phyloP scores from a whole-genome alignment of 495 filamentous ascomycete species.

The Annulohypoxylon nitens region DNA sequence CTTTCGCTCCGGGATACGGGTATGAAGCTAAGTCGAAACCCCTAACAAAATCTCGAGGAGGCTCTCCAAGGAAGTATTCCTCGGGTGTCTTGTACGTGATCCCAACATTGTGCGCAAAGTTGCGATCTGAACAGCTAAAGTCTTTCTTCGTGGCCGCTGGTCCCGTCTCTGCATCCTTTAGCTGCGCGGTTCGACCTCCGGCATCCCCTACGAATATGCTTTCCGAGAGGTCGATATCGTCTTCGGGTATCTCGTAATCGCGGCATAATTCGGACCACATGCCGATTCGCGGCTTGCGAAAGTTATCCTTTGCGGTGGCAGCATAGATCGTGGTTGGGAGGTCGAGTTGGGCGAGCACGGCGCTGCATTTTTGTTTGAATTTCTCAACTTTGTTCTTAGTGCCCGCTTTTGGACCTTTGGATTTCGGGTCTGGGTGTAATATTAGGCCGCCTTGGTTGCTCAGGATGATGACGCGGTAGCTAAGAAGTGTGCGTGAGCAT shows the following conservation, averaged over 20 bases:
- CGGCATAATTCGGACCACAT: slow-evolving; percentile 90
- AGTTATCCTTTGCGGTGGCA: slow-evolving; percentile 81
- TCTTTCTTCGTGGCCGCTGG: slow-evolving; percentile 56
- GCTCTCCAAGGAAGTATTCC: slow-evolving; percentile 83
- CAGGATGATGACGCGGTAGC: slow-evolving; percentile 82
- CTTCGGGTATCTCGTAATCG: slow-evolving; percentile 75
- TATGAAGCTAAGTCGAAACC: slow-evolving; percentile 72
- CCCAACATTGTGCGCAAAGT: slow-evolving; percentile 85
- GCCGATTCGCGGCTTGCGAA: slow-evolving; percentile 85
- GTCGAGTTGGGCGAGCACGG: slow-evolving; percentile 77
- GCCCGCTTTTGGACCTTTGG: slow-evolving; percentile 75
- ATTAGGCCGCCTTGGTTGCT: slow-evolving; percentile 90
- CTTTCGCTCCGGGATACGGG: slow-evolving; percentile 46
- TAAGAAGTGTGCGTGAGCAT: slow-evolving; percentile 50
- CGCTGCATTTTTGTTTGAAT: slow-evolving; percentile 82
- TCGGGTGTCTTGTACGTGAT: slow-evolving; percentile 89
- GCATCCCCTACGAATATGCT: slow-evolving; percentile 95
- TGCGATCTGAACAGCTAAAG: slow-evolving; percentile 83
- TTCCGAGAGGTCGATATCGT: slow-evolving; percentile 71
- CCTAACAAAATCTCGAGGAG: slow-evolving; percentile 70
- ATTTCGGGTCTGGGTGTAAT: slow-evolving; percentile 70
- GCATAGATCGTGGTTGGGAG: slow-evolving; percentile 87
- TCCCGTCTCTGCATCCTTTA: slow-evolving; percentile 38
- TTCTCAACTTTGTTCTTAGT: slow-evolving; percentile 70
- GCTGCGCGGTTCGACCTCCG: slow-evolving; percentile 62